phyloP scores from a whole-genome alignment of 2,329 filamentous ascomycete species.

The Fusarium pseudonygamai region DNA sequence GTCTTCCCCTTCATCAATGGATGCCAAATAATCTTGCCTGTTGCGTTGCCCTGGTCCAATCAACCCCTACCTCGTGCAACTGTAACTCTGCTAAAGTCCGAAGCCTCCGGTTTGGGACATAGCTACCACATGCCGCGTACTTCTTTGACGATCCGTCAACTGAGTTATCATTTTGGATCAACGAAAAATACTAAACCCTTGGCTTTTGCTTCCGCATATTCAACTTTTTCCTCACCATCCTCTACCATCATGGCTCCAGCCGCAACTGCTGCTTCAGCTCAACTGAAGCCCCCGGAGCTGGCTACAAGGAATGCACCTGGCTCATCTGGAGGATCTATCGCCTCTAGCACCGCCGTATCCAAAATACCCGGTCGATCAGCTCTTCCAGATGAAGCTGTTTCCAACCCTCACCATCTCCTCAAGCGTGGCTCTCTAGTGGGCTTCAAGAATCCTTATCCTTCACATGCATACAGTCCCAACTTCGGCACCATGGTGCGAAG shows the following conservation, averaged over 20 bases:
- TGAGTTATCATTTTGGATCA: conserved; percentile 32
- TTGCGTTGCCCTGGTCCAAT: conserved; percentile 1
- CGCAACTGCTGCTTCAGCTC: conserved; percentile 22
- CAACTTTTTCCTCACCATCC: conserved; percentile 19
- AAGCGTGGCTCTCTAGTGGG: conserved; percentile 51
- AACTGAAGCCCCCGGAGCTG: conserved; percentile 24
- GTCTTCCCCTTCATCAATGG: not conserved
- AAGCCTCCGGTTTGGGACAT: conserved; percentile 22
- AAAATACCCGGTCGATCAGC: conserved; percentile 48
- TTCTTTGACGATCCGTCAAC: conserved; percentile 29
- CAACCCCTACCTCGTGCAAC: conserved; percentile 19
- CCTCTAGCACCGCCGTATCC: conserved; percentile 45
- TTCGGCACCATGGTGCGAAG: conserved; percentile 42
- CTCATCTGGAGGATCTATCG: conserved; percentile 4
- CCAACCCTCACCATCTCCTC: conserved; percentile 60
- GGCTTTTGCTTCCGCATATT: conserved; percentile 9
- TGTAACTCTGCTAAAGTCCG: conserved; percentile 12
- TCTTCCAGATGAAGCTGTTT: conserved; percentile 54
- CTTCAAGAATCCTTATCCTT: conserved; percentile 64
- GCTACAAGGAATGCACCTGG: conserved; percentile 22
- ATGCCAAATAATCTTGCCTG: conserved; percentile 4
- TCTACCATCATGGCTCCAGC: conserved; percentile 34
- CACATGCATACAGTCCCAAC: conserved; percentile 45
- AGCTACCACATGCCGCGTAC: conserved; percentile 39
- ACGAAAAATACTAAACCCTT: conserved; percentile 8